Percentiles rank a stretch among this genome's conserved stretches.
Evolutionary conservation across 1,284 basidiomycete species (phyloP).

Genomic region (Amylostereum areolatum): DNA sequence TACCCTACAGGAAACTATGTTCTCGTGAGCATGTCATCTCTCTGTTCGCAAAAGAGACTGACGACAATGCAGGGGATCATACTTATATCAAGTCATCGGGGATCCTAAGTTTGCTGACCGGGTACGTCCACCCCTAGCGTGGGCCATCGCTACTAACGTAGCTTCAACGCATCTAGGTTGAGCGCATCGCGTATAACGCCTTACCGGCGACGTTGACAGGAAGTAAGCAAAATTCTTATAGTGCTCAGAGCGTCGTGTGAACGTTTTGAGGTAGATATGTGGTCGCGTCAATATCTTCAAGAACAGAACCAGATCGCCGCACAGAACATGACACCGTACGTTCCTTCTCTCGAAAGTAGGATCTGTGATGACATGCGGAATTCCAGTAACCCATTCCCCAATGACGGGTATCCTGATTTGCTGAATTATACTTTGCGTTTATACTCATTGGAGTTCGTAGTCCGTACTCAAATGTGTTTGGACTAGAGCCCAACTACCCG

Average conservation of each 20-base stretch:
- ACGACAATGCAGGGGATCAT: constrained; percentile 36
- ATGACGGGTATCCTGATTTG: constrained; percentile 34
- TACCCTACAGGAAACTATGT: constrained; percentile 48
- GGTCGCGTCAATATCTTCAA: constrained; percentile 55
- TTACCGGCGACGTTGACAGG: constrained; percentile 50
- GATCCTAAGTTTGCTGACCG: constrained; percentile 51
- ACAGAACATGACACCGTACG: constrained; percentile 52
- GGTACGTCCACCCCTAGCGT: constrained; percentile 21
- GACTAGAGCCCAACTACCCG: constrained; percentile 29
- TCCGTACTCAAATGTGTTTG: constrained; percentile 53
- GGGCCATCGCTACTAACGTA: background rate
- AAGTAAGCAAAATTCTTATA: constrained; percentile 21
- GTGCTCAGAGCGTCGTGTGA: background rate
- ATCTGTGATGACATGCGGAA: constrained; percentile 1
- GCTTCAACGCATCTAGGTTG: constrained; percentile 31
- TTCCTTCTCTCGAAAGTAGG: constrained; percentile 3
- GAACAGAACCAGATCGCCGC: constrained; percentile 56
- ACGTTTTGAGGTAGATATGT: constrained; percentile 37
- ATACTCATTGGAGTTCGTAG: constrained; percentile 19
- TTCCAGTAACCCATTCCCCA: constrained; percentile 47
- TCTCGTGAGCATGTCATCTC: constrained; percentile 34
- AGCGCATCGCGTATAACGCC: constrained; percentile 54
- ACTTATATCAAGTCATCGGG: constrained; percentile 51
- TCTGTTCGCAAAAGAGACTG: background rate
- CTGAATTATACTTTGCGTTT: background rate